phyloP scores from a whole-genome alignment of 768 basidiomycete genomes.

The Mycena latifolia region DNA sequence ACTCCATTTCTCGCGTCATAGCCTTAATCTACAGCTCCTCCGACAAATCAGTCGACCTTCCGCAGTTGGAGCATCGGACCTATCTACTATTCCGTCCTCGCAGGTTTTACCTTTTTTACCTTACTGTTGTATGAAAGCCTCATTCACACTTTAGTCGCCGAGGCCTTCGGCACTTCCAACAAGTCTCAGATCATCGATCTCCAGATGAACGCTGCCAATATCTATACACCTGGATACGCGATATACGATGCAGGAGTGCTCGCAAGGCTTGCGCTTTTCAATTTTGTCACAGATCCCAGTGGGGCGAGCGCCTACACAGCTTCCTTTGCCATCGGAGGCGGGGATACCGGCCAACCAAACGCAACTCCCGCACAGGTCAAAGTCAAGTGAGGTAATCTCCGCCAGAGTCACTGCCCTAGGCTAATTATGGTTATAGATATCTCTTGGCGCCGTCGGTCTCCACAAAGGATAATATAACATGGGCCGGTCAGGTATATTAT shows the following conservation, averaged over 20 bases:
- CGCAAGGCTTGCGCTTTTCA: conserved; percentile 64
- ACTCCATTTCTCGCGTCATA: conserved; percentile 41
- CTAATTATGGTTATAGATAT: conserved; percentile 55
- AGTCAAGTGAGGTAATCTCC: conserved; percentile 54
- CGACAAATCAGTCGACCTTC: conserved; percentile 56
- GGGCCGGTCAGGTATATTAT: conserved; percentile 66
- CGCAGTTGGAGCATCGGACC: conserved; percentile 71
- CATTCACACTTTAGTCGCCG: conserved; percentile 58
- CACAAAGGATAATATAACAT: conserved; percentile 69
- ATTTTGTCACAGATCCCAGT: conserved; percentile 61
- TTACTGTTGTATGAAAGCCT: conserved; percentile 41
- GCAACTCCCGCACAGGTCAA: conserved; percentile 52
- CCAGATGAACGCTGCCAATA: conserved; percentile 50
- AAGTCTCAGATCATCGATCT: conserved; percentile 65
- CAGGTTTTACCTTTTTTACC: conserved; percentile 43
- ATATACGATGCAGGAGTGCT: conserved; percentile 68
- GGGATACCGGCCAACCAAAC: conserved; percentile 43
- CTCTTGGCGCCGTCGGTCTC: conserved; percentile 60
- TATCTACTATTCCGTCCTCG: conserved; percentile 67
- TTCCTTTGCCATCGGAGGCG: conserved; percentile 56
- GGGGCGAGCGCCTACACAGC: conserved; percentile 58
- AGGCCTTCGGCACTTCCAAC: conserved; percentile 63
- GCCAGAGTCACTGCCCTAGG: neutral
- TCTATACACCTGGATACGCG: conserved; percentile 62
- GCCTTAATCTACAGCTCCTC: conserved; percentile 49